A percentile compares a stretch with the other conserved stretches of the same genome.
phyloP scores from a whole-genome alignment of 305 asterid genomes.

The Fraxinus nigra region DNA sequence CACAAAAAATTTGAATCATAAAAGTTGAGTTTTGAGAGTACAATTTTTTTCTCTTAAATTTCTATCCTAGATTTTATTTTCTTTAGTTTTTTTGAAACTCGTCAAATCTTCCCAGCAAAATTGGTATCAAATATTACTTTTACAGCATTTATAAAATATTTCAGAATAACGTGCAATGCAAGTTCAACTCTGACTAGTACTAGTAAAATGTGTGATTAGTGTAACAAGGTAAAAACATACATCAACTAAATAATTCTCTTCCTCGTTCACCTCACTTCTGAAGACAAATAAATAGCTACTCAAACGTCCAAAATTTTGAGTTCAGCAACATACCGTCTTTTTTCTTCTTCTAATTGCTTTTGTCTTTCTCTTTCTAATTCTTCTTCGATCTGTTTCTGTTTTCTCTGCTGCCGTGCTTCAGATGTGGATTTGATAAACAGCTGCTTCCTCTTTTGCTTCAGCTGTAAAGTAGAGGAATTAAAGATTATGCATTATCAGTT shows the following conservation, averaged over 20 bases:
- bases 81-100: no score
- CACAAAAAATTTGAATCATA: no score
- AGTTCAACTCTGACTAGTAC: no score
- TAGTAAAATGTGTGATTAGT: slow-evolving; percentile 7
- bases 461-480: slow-evolving; percentile 40
- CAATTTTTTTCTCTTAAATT: no score
- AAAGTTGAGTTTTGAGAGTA: no score
- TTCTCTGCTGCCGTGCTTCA: slow-evolving; percentile 83
- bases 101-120: no score
- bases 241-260: neutral
- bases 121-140: no score
- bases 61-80: no score
- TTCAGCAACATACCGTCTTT: slow-evolving; percentile 64
- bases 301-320: neutral
- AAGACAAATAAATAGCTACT: neutral
- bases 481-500: slow-evolving; percentile 9
- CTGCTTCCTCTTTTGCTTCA: slow-evolving; percentile 83
- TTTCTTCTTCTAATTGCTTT: slow-evolving; percentile 89
- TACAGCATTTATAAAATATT: no score
- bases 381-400: slow-evolving; percentile 82
- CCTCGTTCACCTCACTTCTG: neutral
- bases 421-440: slow-evolving; percentile 72
- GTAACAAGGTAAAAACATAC: neutral
- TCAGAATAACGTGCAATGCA: no score
- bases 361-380: slow-evolving; percentile 82